Percentiles rank a stretch among this genome's conserved stretches.
These are phyloP conservation scores for Malassezia restricta DNA, from an alignment of 1,284 basidiomycete species.

Conservation along the genomic window DNA sequence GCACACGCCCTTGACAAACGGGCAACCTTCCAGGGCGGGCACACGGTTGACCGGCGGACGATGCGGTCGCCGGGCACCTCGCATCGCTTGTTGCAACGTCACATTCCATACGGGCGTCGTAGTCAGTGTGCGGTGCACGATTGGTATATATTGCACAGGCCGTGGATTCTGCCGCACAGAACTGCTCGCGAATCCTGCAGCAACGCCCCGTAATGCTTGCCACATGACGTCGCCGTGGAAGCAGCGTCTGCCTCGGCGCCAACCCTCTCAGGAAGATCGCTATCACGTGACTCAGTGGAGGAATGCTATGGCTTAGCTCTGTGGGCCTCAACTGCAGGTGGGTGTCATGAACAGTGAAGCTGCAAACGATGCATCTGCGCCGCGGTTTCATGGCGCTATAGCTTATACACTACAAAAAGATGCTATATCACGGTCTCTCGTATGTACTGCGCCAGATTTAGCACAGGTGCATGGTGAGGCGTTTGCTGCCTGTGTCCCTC, in stretches of 20 bases:
- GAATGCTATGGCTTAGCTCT: no score
- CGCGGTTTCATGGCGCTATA: background rate
- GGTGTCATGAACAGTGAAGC: background rate
- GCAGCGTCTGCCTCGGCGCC: no score
- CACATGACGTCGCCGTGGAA: slow-evolving; percentile 29
- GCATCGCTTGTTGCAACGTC: slow-evolving; percentile 42
- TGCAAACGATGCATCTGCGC: background rate
- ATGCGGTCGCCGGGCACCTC: slow-evolving; percentile 40
- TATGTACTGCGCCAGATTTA: background rate
- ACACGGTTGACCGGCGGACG: slow-evolving; percentile 46
- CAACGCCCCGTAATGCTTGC: slow-evolving; percentile 18
- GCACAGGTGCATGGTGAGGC: background rate
- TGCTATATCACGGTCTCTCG: background rate
- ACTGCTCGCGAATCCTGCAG: background rate
- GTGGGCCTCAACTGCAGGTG: no score
- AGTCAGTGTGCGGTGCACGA: slow-evolving; percentile 25
- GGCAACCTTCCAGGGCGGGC: slow-evolving; percentile 36
- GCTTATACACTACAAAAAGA: background rate
- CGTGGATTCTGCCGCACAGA: background rate
- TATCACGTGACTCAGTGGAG: no score
- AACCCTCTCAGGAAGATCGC: no score
- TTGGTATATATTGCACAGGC: background rate
- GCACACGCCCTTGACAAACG: slow-evolving; percentile 45
- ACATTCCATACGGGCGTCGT: slow-evolving; percentile 19
- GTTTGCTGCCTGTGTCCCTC: background rate